Percentiles rank a stretch among this genome's conserved stretches.
These are phyloP conservation scores for Gracilaria domingensis DNA, from an alignment of 23 red algal species.

Conservation along the genomic window DNA sequence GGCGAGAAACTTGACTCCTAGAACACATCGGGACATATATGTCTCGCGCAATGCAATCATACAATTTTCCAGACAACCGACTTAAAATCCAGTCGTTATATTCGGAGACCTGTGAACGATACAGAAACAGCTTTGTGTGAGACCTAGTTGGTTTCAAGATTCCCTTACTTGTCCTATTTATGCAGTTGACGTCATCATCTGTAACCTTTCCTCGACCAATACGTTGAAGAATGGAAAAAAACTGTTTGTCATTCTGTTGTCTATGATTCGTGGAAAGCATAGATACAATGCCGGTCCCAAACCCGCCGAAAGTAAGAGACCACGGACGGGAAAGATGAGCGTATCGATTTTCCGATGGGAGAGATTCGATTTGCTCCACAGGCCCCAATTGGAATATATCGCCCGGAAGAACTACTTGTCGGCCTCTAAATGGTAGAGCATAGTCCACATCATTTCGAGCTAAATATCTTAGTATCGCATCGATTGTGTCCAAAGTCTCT, in stretches of 20 bases:
- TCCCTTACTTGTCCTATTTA: background rate
- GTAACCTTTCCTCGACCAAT: background rate
- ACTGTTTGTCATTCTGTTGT: background rate
- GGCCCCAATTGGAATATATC: slow-evolving; percentile 22
- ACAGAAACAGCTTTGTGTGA: background rate
- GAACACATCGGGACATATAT: background rate
- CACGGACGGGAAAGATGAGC: background rate
- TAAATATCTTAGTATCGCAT: background rate
- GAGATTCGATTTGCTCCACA: background rate
- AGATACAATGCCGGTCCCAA: background rate
- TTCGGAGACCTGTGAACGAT: background rate
- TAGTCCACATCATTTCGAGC: background rate
- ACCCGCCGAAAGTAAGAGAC: slow-evolving; percentile 1
- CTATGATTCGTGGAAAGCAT: background rate
- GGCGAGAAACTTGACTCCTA: too few species aligned
- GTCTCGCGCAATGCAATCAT: background rate
- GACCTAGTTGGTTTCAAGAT: background rate
- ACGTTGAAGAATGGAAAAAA: background rate
- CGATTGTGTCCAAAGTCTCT: background rate
- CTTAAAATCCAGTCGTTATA: background rate
- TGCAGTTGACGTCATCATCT: background rate
- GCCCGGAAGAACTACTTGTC: slow-evolving; percentile 6
- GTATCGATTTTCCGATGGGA: background rate
- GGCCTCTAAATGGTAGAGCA: slow-evolving; percentile 15
- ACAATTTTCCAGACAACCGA: background rate